Conservation (phyloP, 2,329 filamentous ascomycete genomes). For the Magnaporthiopsis incrustans region DNA sequence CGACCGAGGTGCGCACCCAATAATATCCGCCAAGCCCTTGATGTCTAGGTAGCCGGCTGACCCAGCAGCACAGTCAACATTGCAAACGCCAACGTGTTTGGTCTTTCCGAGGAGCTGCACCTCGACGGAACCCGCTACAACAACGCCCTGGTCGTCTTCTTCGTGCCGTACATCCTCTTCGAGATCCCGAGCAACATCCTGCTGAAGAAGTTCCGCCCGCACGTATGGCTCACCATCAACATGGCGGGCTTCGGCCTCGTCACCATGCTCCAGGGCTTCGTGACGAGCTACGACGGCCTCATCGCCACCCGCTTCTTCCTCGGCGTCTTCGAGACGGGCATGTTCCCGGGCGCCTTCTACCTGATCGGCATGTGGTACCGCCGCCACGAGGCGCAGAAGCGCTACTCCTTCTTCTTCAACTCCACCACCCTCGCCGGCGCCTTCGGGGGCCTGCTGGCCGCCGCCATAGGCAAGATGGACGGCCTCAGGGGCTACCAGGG, state of each 20-base stretch:
- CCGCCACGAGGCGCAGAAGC: slow-evolving; percentile 77
- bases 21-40: too few species aligned
- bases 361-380: slow-evolving; percentile 86
- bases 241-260: slow-evolving; percentile 79
- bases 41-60: neutral
- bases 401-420: slow-evolving; percentile 91
- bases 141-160: slow-evolving; percentile 64
- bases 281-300: slow-evolving; percentile 68
- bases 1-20: slow-evolving; percentile 34
- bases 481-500: slow-evolving; percentile 57
- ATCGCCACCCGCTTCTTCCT: slow-evolving; percentile 80
- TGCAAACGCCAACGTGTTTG: slow-evolving; percentile 65
- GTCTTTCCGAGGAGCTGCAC: slow-evolving; percentile 51
- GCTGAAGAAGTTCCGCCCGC: slow-evolving; percentile 57
- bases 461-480: slow-evolving; percentile 85
- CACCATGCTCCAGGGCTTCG: slow-evolving; percentile 68
- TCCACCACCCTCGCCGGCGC: slow-evolving; percentile 72
- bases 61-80: slow-evolving; percentile 52
- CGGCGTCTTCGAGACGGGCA: slow-evolving; percentile 67
- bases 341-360: slow-evolving; percentile 69
- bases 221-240: slow-evolving; percentile 68
- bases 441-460: slow-evolving; percentile 79
- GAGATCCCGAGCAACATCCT: slow-evolving; percentile 69
- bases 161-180: slow-evolving; percentile 65
- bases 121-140: slow-evolving; percentile 59